Evolutionary conservation across 305 asterid species (phyloP).

Genomic region (Solanum hybrid): DNA sequence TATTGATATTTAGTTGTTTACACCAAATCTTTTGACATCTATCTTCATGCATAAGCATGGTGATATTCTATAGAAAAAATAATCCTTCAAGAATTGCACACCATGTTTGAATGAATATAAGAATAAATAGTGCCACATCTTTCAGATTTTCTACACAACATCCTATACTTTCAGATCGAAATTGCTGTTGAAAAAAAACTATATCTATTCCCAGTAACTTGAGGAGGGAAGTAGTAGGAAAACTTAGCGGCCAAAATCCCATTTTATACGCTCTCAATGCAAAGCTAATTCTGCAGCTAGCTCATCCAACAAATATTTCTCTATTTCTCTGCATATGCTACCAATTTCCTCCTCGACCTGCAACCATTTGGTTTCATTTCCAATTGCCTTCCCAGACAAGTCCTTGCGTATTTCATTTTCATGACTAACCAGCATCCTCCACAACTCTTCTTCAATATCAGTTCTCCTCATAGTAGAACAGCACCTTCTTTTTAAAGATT

Average conservation of each 20-base stretch:
- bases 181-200: neutral
- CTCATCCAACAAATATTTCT: slow-evolving; percentile 42
- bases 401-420: slow-evolving; percentile 28
- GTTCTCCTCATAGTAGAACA: slow-evolving; percentile 25
- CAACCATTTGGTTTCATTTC: slow-evolving; percentile 34
- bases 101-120: neutral
- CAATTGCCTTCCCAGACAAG: slow-evolving; percentile 29
- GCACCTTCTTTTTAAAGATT: slow-evolving; percentile 22
- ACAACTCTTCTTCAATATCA: slow-evolving; percentile 62
- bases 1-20: neutral
- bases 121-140: neutral
- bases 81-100: neutral
- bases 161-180: neutral
- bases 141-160: neutral
- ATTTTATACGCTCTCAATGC: neutral
- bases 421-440: slow-evolving; percentile 43
- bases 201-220: neutral
- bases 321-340: slow-evolving; percentile 52
- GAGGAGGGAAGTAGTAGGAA: neutral
- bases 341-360: slow-evolving; percentile 40
- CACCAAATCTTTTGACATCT: neutral
- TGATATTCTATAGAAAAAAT: slow-evolving; percentile 1
- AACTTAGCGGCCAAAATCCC: neutral
- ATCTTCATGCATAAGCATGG: slow-evolving; percentile 1
- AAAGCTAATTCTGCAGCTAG: slow-evolving; percentile 42